phyloP scores from a whole-genome alignment of 148 eudicot species.

The Dianthus caryophyllus region DNA sequence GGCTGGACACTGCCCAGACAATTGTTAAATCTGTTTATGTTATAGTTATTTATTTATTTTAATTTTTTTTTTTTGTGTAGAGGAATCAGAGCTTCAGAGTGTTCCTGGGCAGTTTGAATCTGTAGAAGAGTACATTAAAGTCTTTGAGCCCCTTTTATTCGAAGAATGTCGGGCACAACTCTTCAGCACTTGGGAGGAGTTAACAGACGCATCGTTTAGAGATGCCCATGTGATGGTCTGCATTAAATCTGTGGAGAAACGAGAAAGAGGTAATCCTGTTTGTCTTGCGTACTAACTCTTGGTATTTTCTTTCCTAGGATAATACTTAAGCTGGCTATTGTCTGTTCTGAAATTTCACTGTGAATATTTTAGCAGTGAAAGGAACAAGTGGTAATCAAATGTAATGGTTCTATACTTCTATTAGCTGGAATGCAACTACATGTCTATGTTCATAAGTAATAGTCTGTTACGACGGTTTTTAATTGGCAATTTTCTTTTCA shows the following conservation, averaged over 20 bases:
- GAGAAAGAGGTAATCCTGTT: no score
- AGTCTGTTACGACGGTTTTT: not conserved
- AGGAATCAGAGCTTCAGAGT: conserved; percentile 85
- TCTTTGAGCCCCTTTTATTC: conserved; percentile 94
- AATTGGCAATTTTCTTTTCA: not conserved
- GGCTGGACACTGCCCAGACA: not conserved
- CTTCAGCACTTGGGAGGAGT: conserved; percentile 99
- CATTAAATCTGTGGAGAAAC: no score
- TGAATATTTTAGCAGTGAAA: not conserved
- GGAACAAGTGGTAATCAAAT: not conserved
- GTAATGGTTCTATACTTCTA: not conserved
- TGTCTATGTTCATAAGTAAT: not conserved
- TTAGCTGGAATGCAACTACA: not conserved
- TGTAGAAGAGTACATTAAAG: conserved; percentile 83
- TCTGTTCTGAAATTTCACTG: not conserved
- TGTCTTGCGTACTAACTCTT: no score
- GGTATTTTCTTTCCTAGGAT: conserved; percentile 14
- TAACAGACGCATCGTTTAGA: conserved; percentile 55
- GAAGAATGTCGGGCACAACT: conserved; percentile 99
- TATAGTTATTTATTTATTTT: not conserved
- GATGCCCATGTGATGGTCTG: conserved; percentile 68
- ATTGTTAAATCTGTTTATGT: not conserved
- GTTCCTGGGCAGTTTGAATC: conserved; percentile 99
- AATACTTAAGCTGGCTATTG: not conserved
- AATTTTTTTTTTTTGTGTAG: conserved; percentile 37